These are phyloP conservation scores for Przewalskia tangutica DNA, from an alignment of 257 asterid genomes.

Conservation along the genomic window DNA sequence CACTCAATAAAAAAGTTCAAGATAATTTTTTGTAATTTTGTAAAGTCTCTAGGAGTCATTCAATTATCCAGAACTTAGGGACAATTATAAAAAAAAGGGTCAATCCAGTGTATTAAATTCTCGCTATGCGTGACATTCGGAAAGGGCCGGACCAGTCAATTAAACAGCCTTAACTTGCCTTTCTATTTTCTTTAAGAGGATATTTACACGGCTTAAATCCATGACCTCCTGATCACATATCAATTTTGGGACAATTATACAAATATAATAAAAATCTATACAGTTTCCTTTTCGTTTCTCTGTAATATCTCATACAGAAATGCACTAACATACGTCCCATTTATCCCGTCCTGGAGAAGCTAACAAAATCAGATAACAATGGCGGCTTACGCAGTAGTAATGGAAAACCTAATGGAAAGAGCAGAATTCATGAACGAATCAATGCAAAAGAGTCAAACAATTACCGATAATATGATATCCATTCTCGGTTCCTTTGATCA, in stretches of 20 bases:
- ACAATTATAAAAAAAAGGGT: background rate
- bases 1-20: background rate
- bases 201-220: no score
- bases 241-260: background rate
- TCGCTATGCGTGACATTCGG: no score
- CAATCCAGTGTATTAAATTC: no score
- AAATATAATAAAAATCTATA: background rate
- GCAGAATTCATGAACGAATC: slow-evolving; percentile 73
- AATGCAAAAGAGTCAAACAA: slow-evolving; percentile 67
- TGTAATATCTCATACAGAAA: no score
- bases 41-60: background rate
- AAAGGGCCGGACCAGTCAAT: no score
- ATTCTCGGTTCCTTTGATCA: slow-evolving; percentile 93
- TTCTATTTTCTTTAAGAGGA: no score
- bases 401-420: slow-evolving; percentile 63
- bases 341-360: background rate
- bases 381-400: slow-evolving; percentile 39
- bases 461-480: slow-evolving; percentile 71
- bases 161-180: no score
- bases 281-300: background rate
- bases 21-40: background rate
- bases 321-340: background rate
- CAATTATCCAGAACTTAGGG: background rate
- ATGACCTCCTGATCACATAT: no score
- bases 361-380: background rate